Evolutionary conservation across 768 basidiomycete species (phyloP).

Genomic region (Lyophyllum decastes): DNA sequence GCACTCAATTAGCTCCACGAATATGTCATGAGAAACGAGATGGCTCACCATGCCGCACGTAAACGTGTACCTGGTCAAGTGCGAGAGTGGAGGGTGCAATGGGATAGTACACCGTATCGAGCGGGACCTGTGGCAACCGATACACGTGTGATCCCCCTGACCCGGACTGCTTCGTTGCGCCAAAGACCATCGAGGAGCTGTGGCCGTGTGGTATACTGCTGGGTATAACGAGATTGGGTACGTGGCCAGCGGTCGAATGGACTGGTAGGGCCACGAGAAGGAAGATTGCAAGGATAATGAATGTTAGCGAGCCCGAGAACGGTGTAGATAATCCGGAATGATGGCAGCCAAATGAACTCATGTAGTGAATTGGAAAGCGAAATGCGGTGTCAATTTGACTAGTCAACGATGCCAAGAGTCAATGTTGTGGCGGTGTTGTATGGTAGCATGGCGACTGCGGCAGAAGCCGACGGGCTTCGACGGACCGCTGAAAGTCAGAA

Average conservation of each 20-base stretch:
- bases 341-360: not conserved
- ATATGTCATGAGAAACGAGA: not conserved
- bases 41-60: conserved; percentile 69
- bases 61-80: conserved; percentile 75
- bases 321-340: not conserved
- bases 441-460: no score
- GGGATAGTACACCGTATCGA: conserved; percentile 66
- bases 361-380: not conserved
- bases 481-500: no score
- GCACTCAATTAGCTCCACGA: not conserved
- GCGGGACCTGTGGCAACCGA: conserved; percentile 41
- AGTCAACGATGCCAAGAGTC: not conserved
- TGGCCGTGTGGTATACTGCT: not conserved
- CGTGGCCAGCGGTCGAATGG: not conserved
- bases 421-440: not conserved
- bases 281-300: not conserved
- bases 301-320: not conserved
- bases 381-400: not conserved
- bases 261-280: not conserved
- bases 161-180: not conserved
- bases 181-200: not conserved
- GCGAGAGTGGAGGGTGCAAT: conserved; percentile 52
- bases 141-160: not conserved
- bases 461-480: no score
- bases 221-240: not conserved